Conservation (phyloP, 1,284 basidiomycete species). For the Rhodotorula sp. region DNA sequence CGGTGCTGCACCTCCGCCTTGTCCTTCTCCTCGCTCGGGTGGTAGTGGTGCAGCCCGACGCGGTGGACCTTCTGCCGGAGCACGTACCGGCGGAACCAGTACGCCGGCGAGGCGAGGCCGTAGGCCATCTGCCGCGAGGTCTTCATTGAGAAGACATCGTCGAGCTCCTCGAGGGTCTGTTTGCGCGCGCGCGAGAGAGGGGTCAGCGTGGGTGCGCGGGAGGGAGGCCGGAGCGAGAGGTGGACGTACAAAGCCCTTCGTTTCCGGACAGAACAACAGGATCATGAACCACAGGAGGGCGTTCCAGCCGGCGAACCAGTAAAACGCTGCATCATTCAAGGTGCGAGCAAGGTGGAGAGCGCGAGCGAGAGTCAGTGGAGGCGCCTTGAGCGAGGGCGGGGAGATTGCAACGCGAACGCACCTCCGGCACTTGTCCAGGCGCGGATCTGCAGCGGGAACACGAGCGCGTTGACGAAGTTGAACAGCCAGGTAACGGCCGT, state of each 20-base stretch:
- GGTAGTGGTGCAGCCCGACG: conserved; percentile 6
- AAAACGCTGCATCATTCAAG: conserved; percentile 38
- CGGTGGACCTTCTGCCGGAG: conserved; percentile 26
- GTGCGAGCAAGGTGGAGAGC: background rate
- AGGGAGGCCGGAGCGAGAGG: conserved; percentile 47
- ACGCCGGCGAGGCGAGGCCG: conserved; percentile 18
- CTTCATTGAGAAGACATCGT: conserved; percentile 58
- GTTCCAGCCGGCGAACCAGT: conserved; percentile 39
- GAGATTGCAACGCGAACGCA: background rate
- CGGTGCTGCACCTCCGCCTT: conserved; percentile 18
- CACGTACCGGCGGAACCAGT: conserved; percentile 22
- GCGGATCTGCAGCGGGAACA: conserved; percentile 8
- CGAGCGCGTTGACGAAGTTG: conserved; percentile 21
- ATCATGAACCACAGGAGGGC: conserved; percentile 46
- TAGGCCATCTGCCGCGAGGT: conserved; percentile 60
- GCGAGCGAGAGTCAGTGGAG: too few relatives aligned
- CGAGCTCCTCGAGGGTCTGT: conserved; percentile 65
- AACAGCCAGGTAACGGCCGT: conserved; percentile 55
- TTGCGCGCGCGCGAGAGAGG: too few relatives aligned
- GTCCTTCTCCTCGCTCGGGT: conserved; percentile 33
- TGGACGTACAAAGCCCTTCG: conserved; percentile 55
- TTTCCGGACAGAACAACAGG: conserved; percentile 38
- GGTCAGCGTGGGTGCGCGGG: conserved; percentile 54
- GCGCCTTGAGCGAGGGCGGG: too few relatives aligned
- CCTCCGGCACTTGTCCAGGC: conserved; percentile 27